Conservation (phyloP, 2,329 filamentous ascomycete species). For the Exutisphaerella laricina region DNA sequence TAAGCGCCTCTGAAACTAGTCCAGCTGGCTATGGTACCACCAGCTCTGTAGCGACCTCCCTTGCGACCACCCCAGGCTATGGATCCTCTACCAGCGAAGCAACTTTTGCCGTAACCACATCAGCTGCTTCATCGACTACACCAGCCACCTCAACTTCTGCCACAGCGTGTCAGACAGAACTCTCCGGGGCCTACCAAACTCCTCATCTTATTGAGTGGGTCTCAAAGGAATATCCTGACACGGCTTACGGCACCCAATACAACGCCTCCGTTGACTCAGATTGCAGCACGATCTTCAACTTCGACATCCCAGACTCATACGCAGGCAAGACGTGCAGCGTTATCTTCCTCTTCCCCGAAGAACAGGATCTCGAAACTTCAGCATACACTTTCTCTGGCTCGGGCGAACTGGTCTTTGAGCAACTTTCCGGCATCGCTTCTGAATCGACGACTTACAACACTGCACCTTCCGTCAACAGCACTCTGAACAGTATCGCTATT, state of each 20-base stretch:
- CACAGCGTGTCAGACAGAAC: constrained; percentile 25
- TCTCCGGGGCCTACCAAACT: constrained; percentile 39
- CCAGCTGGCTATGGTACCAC: neutral
- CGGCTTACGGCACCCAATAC: constrained; percentile 49
- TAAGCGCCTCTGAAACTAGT: constrained; percentile 2
- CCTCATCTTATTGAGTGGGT: constrained; percentile 62
- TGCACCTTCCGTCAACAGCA: constrained; percentile 10
- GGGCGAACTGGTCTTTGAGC: constrained; percentile 21
- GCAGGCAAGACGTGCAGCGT: constrained; percentile 57
- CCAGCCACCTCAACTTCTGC: constrained; percentile 13
- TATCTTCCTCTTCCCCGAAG: constrained; percentile 59
- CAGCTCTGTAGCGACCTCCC: neutral
- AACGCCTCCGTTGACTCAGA: constrained; percentile 53
- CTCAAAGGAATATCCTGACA: constrained; percentile 50
- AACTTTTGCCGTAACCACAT: constrained; percentile 3
- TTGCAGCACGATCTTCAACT: constrained; percentile 61
- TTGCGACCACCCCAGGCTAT: neutral
- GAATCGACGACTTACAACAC: constrained; percentile 38
- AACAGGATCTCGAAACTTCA: constrained; percentile 56
- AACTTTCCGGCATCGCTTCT: constrained; percentile 44
- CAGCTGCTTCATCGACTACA: constrained; percentile 2
- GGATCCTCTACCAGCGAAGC: neutral
- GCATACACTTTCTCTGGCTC: constrained; percentile 45
- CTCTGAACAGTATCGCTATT: constrained; percentile 12
- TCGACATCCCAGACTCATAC: constrained; percentile 55